Evolutionary conservation across 2,329 filamentous ascomycete genomes (phyloP).

Genomic region (Tympanopsis confertula): DNA sequence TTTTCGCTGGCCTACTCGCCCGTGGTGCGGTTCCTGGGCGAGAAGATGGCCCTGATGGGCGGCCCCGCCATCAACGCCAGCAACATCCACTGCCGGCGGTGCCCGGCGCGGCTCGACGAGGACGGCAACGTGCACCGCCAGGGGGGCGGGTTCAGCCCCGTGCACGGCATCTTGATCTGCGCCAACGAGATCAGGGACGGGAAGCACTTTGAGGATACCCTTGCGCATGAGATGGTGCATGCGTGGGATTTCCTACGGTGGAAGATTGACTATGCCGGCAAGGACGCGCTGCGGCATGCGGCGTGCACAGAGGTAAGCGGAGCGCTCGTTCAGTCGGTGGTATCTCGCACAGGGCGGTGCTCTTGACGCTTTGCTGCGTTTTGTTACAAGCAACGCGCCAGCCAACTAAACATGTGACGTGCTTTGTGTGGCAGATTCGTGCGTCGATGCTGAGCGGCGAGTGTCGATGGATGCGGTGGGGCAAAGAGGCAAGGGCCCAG

Average conservation of each 20-base stretch:
- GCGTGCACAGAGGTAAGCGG: slow-evolving; percentile 76
- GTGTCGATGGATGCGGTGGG: slow-evolving; percentile 80
- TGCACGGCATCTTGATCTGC: slow-evolving; percentile 81
- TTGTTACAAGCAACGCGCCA: no score
- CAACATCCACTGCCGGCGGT: slow-evolving; percentile 77
- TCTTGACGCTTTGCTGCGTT: not conserved
- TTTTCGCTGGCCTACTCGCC: slow-evolving; percentile 79
- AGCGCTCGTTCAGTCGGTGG: slow-evolving; percentile 2
- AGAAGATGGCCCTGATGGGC: slow-evolving; percentile 70
- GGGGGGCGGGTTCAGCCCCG: slow-evolving; percentile 73
- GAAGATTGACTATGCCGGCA: slow-evolving; percentile 70
- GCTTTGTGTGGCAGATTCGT: slow-evolving; percentile 67
- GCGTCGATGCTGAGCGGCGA: slow-evolving; percentile 88
- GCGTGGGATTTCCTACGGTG: slow-evolving; percentile 88
- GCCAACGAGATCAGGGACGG: slow-evolving; percentile 77
- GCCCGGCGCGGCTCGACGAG: slow-evolving; percentile 44
- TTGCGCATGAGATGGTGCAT: slow-evolving; percentile 96
- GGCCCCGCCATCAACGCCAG: slow-evolving; percentile 58
- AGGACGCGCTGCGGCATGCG: slow-evolving; percentile 69
- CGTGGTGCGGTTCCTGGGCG: slow-evolving; percentile 72
- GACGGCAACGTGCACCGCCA: slow-evolving; percentile 50
- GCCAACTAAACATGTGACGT: no score
- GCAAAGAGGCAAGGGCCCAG: slow-evolving; percentile 49
- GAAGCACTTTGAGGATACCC: slow-evolving; percentile 79
- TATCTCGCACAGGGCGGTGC: slow-evolving; percentile 2